Conservation (phyloP, 1,284 basidiomycete species). For the Microbotryum intermedium region DNA sequence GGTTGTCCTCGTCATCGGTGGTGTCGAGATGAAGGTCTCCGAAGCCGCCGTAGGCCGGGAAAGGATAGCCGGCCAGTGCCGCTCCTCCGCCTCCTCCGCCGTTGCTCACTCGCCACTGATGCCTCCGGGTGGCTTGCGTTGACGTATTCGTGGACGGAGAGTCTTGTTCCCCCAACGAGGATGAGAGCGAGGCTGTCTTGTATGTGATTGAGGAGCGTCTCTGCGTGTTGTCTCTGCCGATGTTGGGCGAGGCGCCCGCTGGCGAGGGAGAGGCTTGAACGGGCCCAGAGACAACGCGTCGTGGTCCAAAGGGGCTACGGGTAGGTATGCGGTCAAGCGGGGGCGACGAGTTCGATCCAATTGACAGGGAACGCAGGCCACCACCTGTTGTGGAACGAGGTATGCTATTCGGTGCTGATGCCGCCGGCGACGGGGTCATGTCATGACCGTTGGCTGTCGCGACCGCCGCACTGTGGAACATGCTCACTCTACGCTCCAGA, state of each 20-base stretch:
- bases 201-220: conserved; percentile 27
- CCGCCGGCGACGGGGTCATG: neutral
- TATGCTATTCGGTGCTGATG: conserved; percentile 2
- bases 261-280: too few relatives aligned
- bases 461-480: conserved; percentile 27
- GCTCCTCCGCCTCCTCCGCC: too few relatives aligned
- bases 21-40: conserved; percentile 22
- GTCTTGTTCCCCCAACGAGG: neutral
- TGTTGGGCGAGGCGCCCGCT: too few relatives aligned
- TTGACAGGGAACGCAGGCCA: conserved; percentile 28
- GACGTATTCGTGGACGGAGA: too few relatives aligned
- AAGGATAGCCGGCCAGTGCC: conserved; percentile 3
- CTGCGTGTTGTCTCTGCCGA: neutral
- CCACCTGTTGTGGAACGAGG: neutral
- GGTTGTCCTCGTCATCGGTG: conserved; percentile 7
- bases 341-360: conserved; percentile 2
- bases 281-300: too few relatives aligned
- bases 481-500: conserved; percentile 14
- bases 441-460: conserved; percentile 1
- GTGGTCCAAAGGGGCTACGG: too few relatives aligned
- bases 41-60: conserved; percentile 24
- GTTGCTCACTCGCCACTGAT: too few relatives aligned
- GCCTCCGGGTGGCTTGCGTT: too few relatives aligned
- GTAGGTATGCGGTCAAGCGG: too few relatives aligned
- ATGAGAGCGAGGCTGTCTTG: conserved; percentile 10